These are phyloP conservation scores for Eucalyptus pauciflora DNA, from an alignment of 345 rosid genomes.

Conservation along the genomic window DNA sequence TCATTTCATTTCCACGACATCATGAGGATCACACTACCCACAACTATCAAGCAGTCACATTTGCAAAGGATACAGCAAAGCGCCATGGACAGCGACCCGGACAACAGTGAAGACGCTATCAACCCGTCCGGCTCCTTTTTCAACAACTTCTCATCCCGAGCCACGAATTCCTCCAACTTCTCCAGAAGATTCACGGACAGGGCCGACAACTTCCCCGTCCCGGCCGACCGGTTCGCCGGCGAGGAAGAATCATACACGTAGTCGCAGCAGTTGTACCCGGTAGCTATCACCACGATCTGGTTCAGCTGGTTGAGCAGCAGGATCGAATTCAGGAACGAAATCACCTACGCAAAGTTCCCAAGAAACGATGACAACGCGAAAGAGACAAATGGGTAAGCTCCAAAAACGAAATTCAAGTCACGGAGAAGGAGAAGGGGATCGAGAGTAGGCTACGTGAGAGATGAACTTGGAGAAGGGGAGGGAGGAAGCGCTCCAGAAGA, in stretches of 20 bases:
- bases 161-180: constrained; percentile 59
- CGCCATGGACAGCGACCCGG: constrained; percentile 93
- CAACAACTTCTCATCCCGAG: constrained; percentile 49
- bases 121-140: constrained; percentile 26
- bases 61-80: constrained; percentile 83
- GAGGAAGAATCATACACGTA: constrained; percentile 69
- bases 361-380: not conserved
- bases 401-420: not conserved
- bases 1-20: not conserved
- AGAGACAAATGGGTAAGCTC: not conserved
- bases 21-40: not conserved
- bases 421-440: not conserved
- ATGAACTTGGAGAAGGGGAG: constrained; percentile 61
- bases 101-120: constrained; percentile 53
- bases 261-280: constrained; percentile 69
- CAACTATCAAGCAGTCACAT: not conserved
- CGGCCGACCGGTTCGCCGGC: constrained; percentile 15
- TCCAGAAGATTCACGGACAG: constrained; percentile 36
- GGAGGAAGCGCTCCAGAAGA: constrained; percentile 69
- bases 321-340: constrained; percentile 68
- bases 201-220: constrained; percentile 42
- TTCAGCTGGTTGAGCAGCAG: constrained; percentile 72
- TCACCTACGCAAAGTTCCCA: constrained; percentile 20
- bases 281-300: constrained; percentile 79
- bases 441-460: constrained; percentile 48